Conservation (phyloP, 805 yeast genomes). For the Scheffersomyces stipitis region DNA sequence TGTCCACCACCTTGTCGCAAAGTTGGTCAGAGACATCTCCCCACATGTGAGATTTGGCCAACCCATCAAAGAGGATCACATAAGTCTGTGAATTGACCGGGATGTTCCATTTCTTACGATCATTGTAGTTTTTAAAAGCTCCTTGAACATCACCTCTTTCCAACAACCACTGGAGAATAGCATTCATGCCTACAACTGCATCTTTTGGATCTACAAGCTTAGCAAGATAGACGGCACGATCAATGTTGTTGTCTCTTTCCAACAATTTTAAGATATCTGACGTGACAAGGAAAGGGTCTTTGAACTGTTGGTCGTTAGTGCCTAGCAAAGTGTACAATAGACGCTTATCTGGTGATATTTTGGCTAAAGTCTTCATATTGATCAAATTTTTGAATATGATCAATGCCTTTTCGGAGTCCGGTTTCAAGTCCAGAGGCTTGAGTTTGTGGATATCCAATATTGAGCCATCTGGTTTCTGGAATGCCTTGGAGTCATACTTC, state of each 20-base stretch:
- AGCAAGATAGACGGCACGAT: constrained; percentile 51
- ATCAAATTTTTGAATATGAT: constrained; percentile 29
- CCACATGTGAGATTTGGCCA: constrained; percentile 33
- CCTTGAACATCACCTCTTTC: constrained; percentile 41
- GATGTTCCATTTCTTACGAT: constrained; percentile 63
- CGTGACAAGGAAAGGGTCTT: constrained; percentile 58
- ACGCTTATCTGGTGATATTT: constrained; percentile 39
- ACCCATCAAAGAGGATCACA: constrained; percentile 35
- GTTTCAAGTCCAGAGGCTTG: constrained; percentile 21
- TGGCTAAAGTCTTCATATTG: constrained; percentile 21
- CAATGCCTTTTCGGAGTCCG: constrained; percentile 18
- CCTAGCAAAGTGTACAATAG: constrained; percentile 59
- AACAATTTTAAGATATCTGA: constrained; percentile 54
- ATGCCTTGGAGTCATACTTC: constrained; percentile 26
- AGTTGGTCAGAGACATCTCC: constrained; percentile 24
- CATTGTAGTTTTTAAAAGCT: constrained; percentile 51
- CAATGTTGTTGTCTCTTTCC: constrained; percentile 42
- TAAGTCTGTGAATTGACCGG: constrained; percentile 48
- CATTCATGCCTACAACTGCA: constrained; percentile 64
- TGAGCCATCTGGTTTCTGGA: constrained; percentile 26
- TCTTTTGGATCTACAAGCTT: constrained; percentile 17
- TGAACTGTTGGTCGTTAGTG: constrained; percentile 53
- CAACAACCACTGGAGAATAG: constrained; percentile 53
- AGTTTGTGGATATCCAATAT: constrained; percentile 22
- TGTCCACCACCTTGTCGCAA: constrained; percentile 18